Conservation (phyloP, 306 rosid genomes). For the Arachis stenosperma region DNA sequence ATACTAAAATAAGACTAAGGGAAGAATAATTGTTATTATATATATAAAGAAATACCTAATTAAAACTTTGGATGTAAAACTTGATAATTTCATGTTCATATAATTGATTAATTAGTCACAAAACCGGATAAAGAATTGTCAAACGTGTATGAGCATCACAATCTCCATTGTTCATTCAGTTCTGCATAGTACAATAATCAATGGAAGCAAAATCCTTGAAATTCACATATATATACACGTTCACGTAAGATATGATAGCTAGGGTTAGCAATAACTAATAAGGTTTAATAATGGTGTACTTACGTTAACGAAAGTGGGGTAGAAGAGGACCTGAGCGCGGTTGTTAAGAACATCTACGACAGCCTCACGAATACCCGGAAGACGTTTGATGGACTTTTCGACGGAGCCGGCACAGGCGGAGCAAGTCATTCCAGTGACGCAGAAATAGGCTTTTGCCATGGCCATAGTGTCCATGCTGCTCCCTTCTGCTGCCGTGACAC, state of each 20-base stretch:
- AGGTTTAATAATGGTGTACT: slow-evolving; percentile 13
- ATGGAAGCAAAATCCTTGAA: neutral
- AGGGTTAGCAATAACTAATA: too few species aligned
- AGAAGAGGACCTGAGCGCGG: slow-evolving; percentile 62
- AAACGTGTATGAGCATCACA: too few species aligned
- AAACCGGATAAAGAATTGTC: too few species aligned
- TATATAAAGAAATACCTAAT: too few species aligned
- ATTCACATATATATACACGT: neutral
- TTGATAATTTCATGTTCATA: too few species aligned
- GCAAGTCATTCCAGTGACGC: slow-evolving; percentile 69
- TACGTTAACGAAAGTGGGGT: slow-evolving; percentile 60
- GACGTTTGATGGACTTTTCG: slow-evolving; percentile 71
- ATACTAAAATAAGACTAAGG: too few species aligned
- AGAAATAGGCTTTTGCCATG: slow-evolving; percentile 54
- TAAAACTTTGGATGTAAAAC: too few species aligned
- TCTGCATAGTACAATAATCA: too few species aligned
- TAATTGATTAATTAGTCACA: too few species aligned
- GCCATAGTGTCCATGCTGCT: neutral
- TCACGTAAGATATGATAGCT: too few species aligned
- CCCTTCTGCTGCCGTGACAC: slow-evolving; percentile 23
- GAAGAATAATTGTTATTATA: too few species aligned
- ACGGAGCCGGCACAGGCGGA: slow-evolving; percentile 73
- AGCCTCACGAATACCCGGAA: slow-evolving; percentile 68
- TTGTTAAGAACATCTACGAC: slow-evolving; percentile 67
- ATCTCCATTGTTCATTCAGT: too few species aligned